Evolutionary conservation across 768 basidiomycete genomes (phyloP), one percentile per base, ranked within the genome.

Genomic region (Kwoniella dejecticola): DNA sequence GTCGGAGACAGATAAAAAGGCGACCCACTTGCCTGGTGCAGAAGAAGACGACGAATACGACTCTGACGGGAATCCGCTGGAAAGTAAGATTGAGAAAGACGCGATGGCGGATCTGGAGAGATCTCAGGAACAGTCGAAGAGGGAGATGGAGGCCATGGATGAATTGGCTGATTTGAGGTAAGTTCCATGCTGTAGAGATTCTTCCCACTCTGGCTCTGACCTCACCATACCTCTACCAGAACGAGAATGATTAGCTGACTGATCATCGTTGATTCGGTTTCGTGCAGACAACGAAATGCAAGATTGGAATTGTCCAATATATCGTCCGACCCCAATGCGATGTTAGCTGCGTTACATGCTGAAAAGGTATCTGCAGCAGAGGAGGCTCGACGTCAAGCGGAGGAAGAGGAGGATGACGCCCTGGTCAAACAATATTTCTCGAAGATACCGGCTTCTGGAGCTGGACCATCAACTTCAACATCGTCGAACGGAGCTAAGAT

Each of bases 111-210:
- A 85, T 29, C 83, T 98, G 46, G 96, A 99, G 83, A 90, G 91
- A 78, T 87, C 90, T 53, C 93, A 91, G 31, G 82, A 87, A 44
- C 91, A 95, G 80, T 90, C 90, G 31, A 93, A 95, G 79, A 85
- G 94, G 52, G 95, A 97, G 81, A 99, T 99, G 96, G 96, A 97
- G 73, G 89, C 95, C 56, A 84, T 98, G 68, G 96, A 99, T 75
- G 91, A 91, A 12, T 82, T 99, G 60, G 92, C 96, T 76, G 94
- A 97, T 64, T 57, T 79, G 31, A 64, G 77, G 74, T 72, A 27
- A 53, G 70, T 68, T 4, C 11, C 83, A n/a, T n/a, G n/a, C n/a
- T n/a, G n/a, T n/a, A n/a, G n/a, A n/a, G n/a, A n/a, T 87, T 54
- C 44, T 26, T 47, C 29, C 19, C 48, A 5, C 27, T 23, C 31